Conservation (phyloP, 2,329 filamentous ascomycete species). For the Curvularia sp. region DNA sequence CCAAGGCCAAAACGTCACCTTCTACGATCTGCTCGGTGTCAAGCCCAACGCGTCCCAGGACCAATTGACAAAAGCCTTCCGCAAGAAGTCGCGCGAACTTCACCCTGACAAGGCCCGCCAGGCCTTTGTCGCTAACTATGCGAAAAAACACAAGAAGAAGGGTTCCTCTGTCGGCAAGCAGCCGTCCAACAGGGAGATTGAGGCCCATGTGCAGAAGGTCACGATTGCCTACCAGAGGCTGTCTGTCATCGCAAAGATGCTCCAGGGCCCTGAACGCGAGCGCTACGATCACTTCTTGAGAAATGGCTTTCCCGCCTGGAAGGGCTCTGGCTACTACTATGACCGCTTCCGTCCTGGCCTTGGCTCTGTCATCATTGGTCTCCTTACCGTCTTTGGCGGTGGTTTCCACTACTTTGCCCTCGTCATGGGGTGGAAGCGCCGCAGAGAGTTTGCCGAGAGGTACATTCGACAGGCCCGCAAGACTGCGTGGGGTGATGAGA, state of each 20-base stretch:
- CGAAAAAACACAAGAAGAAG: slow-evolving; percentile 58
- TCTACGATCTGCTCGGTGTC: slow-evolving; percentile 91
- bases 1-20: slow-evolving; percentile 81
- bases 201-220: slow-evolving; percentile 79
- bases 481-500: slow-evolving; percentile 87
- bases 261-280: slow-evolving; percentile 78
- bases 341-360: slow-evolving; percentile 89
- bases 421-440: slow-evolving; percentile 85
- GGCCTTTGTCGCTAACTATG: slow-evolving; percentile 74
- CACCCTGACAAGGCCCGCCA: slow-evolving; percentile 97
- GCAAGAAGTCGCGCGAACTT: slow-evolving; percentile 79
- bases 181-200: slow-evolving; percentile 76
- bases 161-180: slow-evolving; percentile 68
- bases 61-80: slow-evolving; percentile 92
- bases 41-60: slow-evolving; percentile 76
- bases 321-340: slow-evolving; percentile 98
- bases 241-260: slow-evolving; percentile 82
- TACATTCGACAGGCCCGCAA: slow-evolving; percentile 90
- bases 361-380: slow-evolving; percentile 79
- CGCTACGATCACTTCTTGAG: slow-evolving; percentile 93
- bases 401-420: slow-evolving; percentile 86
- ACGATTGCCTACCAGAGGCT: slow-evolving; percentile 84
- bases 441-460: slow-evolving; percentile 87
- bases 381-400: slow-evolving; percentile 84
- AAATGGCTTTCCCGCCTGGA: slow-evolving; percentile 96